phyloP scores from a whole-genome alignment of 2,329 filamentous ascomycete genomes.

The Alternaria novae-zelandiae region DNA sequence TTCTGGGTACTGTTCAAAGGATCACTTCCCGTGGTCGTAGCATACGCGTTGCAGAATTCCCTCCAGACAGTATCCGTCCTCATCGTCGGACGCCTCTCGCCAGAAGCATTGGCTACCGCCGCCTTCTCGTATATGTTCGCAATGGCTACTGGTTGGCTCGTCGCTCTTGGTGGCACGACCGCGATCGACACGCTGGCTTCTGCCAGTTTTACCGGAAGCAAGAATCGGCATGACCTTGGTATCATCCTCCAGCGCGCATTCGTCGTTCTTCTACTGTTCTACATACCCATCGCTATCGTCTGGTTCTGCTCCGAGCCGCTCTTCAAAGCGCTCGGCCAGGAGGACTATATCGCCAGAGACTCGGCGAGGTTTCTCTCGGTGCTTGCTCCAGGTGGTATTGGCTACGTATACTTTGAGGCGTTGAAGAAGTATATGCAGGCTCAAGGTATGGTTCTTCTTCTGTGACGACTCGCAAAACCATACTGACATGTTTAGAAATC shows the following conservation, averaged over 20 bases:
- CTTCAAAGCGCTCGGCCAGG: slow-evolving; percentile 77
- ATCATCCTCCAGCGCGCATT: slow-evolving; percentile 79
- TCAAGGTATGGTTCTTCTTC: slow-evolving; percentile 52
- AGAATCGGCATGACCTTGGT: slow-evolving; percentile 78
- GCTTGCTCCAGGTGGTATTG: slow-evolving; percentile 79
- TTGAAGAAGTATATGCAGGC: slow-evolving; percentile 69
- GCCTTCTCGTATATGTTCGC: slow-evolving; percentile 95
- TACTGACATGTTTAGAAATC: slow-evolving; percentile 54
- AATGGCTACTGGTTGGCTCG: slow-evolving; percentile 86
- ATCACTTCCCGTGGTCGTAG: slow-evolving; percentile 79
- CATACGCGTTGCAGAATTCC: slow-evolving; percentile 85
- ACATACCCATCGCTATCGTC: slow-evolving; percentile 72
- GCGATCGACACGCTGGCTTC: slow-evolving; percentile 86
- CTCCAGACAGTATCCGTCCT: slow-evolving; percentile 83
- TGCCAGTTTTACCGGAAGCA: slow-evolving; percentile 80
- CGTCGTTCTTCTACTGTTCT: slow-evolving; percentile 74
- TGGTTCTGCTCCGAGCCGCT: slow-evolving; percentile 79
- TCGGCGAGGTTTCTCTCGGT: slow-evolving; percentile 75
- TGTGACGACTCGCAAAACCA: too few relatives aligned
- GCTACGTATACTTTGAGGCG: slow-evolving; percentile 86
- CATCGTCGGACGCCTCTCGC: slow-evolving; percentile 78
- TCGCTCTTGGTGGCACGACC: slow-evolving; percentile 83
- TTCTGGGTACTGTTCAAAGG: slow-evolving; percentile 71
- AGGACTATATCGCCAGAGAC: slow-evolving; percentile 76
- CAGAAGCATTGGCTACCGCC: slow-evolving; percentile 79